Conservation (phyloP, 441 rosid species). For the Pelargonium cotyledonis region DNA sequence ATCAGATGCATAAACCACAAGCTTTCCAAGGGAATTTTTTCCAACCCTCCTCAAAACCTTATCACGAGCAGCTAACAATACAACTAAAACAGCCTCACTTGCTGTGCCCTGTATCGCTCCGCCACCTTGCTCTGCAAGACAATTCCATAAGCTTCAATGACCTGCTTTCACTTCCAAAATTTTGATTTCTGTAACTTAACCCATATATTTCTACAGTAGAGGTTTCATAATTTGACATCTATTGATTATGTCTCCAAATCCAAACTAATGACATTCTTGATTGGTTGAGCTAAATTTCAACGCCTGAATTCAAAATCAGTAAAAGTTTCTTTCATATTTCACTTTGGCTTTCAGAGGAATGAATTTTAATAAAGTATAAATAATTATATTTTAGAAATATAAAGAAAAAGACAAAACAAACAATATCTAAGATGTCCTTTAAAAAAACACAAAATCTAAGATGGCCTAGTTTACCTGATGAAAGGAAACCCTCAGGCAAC, state of each 20-base stretch:
- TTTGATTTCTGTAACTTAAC: background rate
- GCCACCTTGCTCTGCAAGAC: constrained; percentile 64
- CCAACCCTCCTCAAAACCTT: constrained; percentile 41
- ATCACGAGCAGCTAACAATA: constrained; percentile 71
- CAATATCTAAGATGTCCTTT: background rate
- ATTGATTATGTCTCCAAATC: background rate
- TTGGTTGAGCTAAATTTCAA: background rate
- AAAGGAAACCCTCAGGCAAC: constrained; percentile 68
- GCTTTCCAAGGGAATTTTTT: constrained; percentile 47
- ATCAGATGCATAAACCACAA: constrained; percentile 75
- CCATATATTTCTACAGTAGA: background rate
- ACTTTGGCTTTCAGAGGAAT: background rate
- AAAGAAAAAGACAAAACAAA: too few relatives aligned
- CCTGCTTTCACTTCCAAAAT: background rate
- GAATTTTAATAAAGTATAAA: too few relatives aligned
- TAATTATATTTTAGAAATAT: background rate
- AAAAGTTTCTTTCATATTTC: background rate
- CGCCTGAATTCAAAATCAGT: background rate
- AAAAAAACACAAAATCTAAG: background rate
- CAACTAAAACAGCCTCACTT: constrained; percentile 80
- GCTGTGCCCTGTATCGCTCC: constrained; percentile 91
- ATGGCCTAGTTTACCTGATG: constrained; percentile 36
- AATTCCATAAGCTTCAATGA: constrained; percentile 18
- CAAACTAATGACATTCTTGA: background rate
- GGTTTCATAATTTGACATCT: constrained; percentile 6